Percentiles rank a stretch among this genome's conserved stretches.
Evolutionary conservation across 495 filamentous ascomycete species (phyloP).

Genomic region (Neurospora sp.): DNA sequence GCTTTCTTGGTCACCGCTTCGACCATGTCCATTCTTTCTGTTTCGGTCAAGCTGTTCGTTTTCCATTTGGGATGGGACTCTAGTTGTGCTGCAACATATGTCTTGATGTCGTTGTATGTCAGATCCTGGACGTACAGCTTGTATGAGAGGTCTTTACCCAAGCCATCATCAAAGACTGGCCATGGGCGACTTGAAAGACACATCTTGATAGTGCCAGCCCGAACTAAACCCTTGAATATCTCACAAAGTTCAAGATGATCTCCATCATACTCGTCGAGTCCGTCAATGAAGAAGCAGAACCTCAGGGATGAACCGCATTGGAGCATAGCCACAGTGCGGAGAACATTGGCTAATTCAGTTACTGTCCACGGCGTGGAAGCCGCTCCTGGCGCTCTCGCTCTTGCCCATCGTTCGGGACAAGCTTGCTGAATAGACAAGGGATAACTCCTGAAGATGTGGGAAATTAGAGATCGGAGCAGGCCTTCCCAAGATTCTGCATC

Average conservation of each 20-base stretch:
- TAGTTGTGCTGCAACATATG: constrained; percentile 16
- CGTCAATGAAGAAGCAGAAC: constrained; percentile 22
- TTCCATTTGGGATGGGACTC: constrained; percentile 1
- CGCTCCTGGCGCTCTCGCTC: background rate
- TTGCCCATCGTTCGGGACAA: background rate
- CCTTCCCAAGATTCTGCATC: constrained; percentile 34
- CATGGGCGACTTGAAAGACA: constrained; percentile 43
- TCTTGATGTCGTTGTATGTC: constrained; percentile 22
- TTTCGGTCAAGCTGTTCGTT: background rate
- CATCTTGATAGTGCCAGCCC: constrained; percentile 27
- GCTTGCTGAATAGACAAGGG: constrained; percentile 10
- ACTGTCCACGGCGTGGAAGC: background rate
- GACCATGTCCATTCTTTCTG: constrained; percentile 5
- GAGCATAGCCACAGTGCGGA: background rate
- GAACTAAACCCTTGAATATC: background rate
- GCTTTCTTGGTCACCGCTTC: constrained; percentile 21
- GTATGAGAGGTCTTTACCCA: constrained; percentile 7
- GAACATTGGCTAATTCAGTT: background rate
- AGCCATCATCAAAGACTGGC: constrained; percentile 33
- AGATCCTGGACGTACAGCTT: constrained; percentile 15
- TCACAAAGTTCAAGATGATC: constrained; percentile 9
- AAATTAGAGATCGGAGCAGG: constrained; percentile 32
- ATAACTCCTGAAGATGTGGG: constrained; percentile 23
- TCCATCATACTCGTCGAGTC: constrained; percentile 15
- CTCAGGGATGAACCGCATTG: background rate